Conservation (phyloP, 1,284 basidiomycete genomes). For the Cronartium quercuum region DNA sequence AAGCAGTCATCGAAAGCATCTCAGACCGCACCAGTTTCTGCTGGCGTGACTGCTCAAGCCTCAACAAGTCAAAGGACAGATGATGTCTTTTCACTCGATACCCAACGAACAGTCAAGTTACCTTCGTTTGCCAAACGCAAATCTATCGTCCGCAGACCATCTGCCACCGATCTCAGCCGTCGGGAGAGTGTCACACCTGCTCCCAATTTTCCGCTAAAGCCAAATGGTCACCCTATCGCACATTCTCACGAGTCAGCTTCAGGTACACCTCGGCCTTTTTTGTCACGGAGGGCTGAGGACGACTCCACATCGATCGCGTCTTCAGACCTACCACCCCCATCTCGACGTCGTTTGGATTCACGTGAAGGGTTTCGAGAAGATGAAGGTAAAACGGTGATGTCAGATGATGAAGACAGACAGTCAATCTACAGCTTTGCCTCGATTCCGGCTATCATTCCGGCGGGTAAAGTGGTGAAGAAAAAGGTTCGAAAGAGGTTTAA, state of each 20-base stretch:
- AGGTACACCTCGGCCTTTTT: neutral
- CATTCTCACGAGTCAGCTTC: neutral
- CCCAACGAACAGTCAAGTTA: constrained; percentile 6
- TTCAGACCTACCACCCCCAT: constrained; percentile 5
- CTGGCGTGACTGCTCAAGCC: neutral
- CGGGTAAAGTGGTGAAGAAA: neutral
- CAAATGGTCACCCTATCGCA: neutral
- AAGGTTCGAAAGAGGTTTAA: constrained; percentile 25
- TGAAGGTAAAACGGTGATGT: neutral
- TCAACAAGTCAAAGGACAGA: neutral
- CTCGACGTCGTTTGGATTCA: neutral
- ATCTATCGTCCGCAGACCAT: neutral
- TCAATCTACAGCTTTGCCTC: neutral
- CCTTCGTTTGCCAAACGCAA: constrained; percentile 37
- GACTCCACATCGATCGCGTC: constrained; percentile 13
- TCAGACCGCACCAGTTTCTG: neutral
- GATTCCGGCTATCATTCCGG: neutral
- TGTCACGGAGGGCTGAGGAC: constrained; percentile 13
- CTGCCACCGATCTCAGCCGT: neutral
- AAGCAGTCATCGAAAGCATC: constrained; percentile 39
- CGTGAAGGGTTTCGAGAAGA: neutral
- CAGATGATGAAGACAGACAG: neutral
- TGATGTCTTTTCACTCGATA: neutral
- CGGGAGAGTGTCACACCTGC: neutral
- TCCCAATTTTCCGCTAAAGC: neutral